A percentile compares a stretch with the other conserved stretches of the same genome.
Conservation (phyloP, 2,329 filamentous ascomycete species). For the Allantophomopsis cytisporea region DNA sequence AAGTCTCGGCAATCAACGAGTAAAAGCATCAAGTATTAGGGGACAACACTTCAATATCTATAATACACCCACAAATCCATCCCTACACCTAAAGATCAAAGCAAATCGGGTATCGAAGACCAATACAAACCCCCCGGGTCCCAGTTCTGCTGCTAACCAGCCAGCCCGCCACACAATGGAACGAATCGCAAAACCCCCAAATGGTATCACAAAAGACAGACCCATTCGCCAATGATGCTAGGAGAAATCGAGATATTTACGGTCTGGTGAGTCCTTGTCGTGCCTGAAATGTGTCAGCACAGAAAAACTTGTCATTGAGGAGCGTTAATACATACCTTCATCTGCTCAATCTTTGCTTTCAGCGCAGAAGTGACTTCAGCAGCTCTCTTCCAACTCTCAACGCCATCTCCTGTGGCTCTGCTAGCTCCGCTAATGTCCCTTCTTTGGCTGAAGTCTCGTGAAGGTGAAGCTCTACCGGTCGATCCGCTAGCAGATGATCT, state of each 20-base stretch:
- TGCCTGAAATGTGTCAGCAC: conserved; percentile 21
- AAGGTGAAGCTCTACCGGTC: conserved; percentile 16
- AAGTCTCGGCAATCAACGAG: no score
- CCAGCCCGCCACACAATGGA: no score
- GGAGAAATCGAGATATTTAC: conserved; percentile 8
- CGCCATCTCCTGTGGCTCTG: conserved; percentile 34
- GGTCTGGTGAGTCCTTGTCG: conserved; percentile 35
- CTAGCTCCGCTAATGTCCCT: conserved; percentile 19
- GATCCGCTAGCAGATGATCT: conserved; percentile 16
- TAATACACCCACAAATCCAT: no score
- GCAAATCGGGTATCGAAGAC: no score
- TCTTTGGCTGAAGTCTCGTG: conserved; percentile 8
- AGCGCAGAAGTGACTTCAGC: conserved; percentile 96
- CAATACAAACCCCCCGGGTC: no score
- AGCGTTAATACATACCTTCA: conserved; percentile 53
- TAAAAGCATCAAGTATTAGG: no score
- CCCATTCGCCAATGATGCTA: no score
- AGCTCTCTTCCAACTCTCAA: conserved; percentile 92
- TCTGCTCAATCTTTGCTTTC: conserved; percentile 95
- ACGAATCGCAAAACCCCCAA: no score
- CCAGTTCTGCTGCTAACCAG: no score
- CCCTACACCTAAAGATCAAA: no score
- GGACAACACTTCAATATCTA: no score
- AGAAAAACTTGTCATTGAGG: background rate
- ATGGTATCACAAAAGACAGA: no score